Conservation (phyloP, 352 stramenopile species). For the Phytophthora cactorum region DNA sequence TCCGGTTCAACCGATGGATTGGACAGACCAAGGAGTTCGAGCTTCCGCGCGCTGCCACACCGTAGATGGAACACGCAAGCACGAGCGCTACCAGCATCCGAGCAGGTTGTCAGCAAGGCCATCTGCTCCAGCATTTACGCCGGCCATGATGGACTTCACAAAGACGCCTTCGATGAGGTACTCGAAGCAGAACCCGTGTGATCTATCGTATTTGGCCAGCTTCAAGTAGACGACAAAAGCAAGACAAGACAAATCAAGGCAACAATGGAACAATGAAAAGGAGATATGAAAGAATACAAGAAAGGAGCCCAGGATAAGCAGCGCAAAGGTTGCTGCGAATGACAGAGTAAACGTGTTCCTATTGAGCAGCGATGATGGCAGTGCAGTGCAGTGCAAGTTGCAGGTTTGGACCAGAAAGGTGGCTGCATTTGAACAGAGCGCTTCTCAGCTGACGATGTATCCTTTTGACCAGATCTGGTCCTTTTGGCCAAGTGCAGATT, state of each 20-base stretch:
- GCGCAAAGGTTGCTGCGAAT: conserved; percentile 3
- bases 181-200: conserved; percentile 46
- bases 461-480: conserved; percentile 15
- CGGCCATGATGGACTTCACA: conserved; percentile 9
- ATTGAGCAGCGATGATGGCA: neutral
- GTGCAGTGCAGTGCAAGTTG: conserved; percentile 9
- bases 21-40: conserved; percentile 17
- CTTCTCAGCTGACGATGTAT: conserved; percentile 1
- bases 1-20: conserved; percentile 31
- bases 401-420: conserved; percentile 19
- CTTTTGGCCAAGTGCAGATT: conserved; percentile 6
- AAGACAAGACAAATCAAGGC: conserved; percentile 1
- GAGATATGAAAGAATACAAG: conserved; percentile 7
- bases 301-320: conserved; percentile 9
- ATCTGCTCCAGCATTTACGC: conserved; percentile 3
- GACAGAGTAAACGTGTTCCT: conserved; percentile 12
- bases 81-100: conserved; percentile 14
- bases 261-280: conserved; percentile 11
- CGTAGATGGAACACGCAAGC: conserved; percentile 19
- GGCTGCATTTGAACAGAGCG: conserved; percentile 4
- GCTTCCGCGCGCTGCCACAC: conserved; percentile 20
- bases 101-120: conserved; percentile 2
- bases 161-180: conserved; percentile 31
- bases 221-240: conserved; percentile 49
- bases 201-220: conserved; percentile 60